Evolutionary conservation across 2,329 filamentous ascomycete genomes (phyloP), one percentile per base, ranked within the genome.

Genomic region (Epichloe sylvatica): DNA sequence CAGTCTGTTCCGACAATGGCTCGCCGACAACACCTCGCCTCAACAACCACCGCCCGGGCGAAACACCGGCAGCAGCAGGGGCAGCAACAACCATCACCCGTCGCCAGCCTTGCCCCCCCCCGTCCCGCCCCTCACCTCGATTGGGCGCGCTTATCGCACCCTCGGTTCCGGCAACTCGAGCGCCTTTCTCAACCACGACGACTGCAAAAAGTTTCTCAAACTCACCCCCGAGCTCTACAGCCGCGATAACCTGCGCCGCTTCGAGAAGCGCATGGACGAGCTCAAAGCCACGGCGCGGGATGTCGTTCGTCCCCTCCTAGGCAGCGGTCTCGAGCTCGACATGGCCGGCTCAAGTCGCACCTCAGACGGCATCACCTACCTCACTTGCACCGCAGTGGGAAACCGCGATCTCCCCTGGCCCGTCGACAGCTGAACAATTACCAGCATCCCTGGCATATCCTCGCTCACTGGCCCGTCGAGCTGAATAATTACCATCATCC

Each of bases 141-240:
- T 80, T 1, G 88, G 88, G 3, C 79, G 84, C 43, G 78, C 90
- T 1, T 95, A 91, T 65, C 80, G 87, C 40, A 76, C 84, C 2
- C 73, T 96, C 8, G 89, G 88, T 34, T 76, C 78, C 4, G 70
- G 77, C 2, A 70, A 70, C 4, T 53, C 65, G 13, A 70, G 78
- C 0, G 72, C 75, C 0, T 96, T 92, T 61, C 77, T 97, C 5
- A 67, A 72, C 1, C 88, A 91, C 63, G 89, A 95, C 56, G 90
- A 95, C 55, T 84, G 91, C 62, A 96, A 95, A 80, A 80, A 80
- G 21, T 96, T 96, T 59, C 75, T 96, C 47, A 94, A 94, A 64
- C 71, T 91, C 21, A 83, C 80, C 84, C 87, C 87, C 0, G 84
- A 92, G 19, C 67, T 91, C 7, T 95, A 96, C 67, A 87, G 78